Conservation (phyloP, 768 basidiomycete species). For the Saitozyma podzolica region DNA sequence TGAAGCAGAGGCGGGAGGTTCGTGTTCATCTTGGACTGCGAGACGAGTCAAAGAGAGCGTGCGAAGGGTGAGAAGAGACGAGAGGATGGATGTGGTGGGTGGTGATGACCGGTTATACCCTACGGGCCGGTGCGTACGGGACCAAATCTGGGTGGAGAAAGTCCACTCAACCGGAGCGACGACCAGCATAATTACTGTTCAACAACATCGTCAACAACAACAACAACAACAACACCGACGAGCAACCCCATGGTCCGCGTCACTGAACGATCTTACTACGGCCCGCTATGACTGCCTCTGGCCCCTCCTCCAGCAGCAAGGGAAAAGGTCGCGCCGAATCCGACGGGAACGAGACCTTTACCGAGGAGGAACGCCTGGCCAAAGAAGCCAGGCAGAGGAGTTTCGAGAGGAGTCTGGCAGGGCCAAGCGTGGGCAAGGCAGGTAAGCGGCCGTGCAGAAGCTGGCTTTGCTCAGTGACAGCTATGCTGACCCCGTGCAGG, state of each 20-base stretch:
- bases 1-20: conserved; percentile 40
- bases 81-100: background rate
- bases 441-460: conserved; percentile 58
- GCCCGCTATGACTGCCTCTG: no score
- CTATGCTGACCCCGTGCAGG: conserved; percentile 61
- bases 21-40: conserved; percentile 23
- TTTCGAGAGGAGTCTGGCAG: conserved; percentile 63
- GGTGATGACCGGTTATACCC: no score
- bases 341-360: background rate
- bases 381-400: conserved; percentile 19
- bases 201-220: no score
- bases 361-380: background rate
- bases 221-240: no score
- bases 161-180: no score
- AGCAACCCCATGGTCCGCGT: no score
- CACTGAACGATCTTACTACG: no score
- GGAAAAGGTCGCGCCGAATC: background rate
- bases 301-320: no score
- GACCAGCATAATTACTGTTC: no score
- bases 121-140: no score
- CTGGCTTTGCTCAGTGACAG: conserved; percentile 56
- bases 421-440: conserved; percentile 84
- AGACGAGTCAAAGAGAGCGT: background rate
- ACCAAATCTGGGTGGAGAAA: no score
- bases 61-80: background rate